phyloP scores from a whole-genome alignment of 202 grass and related monocot genomes.

The Schoenoplectus tabernaemontani region DNA sequence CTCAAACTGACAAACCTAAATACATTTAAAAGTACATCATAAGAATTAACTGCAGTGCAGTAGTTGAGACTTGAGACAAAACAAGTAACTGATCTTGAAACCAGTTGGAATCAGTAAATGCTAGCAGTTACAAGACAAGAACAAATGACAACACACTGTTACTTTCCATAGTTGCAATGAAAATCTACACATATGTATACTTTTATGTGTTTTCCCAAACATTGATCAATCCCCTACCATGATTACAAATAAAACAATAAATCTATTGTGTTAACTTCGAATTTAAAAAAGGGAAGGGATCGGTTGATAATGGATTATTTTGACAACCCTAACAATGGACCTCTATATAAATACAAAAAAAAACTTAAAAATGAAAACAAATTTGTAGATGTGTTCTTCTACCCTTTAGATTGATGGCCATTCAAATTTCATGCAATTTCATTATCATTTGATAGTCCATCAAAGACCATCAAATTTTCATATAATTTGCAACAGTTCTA shows the following conservation, averaged over 20 bases:
- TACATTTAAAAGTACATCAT: slow-evolving; percentile 12
- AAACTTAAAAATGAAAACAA: background rate
- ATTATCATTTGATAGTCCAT: no score
- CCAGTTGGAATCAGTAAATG: background rate
- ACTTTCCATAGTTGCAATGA: background rate
- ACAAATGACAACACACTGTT: background rate
- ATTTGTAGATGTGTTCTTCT: no score
- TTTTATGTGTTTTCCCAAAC: background rate
- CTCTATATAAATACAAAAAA: background rate
- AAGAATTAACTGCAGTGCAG: no score
- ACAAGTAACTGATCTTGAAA: background rate
- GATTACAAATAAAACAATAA: background rate
- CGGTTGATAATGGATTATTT: no score
- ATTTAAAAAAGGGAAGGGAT: background rate
- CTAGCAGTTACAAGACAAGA: background rate
- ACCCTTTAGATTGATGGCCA: no score
- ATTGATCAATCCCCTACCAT: background rate
- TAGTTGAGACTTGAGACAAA: background rate
- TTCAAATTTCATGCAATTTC: no score
- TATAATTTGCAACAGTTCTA: no score
- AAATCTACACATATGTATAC: background rate
- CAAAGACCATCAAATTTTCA: no score
- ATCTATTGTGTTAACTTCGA: background rate
- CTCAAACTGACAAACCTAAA: slow-evolving; percentile 94
- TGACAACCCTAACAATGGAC: no score